phyloP scores from a whole-genome alignment of 2,329 filamentous ascomycete species.

The Myriangium duriaei region DNA sequence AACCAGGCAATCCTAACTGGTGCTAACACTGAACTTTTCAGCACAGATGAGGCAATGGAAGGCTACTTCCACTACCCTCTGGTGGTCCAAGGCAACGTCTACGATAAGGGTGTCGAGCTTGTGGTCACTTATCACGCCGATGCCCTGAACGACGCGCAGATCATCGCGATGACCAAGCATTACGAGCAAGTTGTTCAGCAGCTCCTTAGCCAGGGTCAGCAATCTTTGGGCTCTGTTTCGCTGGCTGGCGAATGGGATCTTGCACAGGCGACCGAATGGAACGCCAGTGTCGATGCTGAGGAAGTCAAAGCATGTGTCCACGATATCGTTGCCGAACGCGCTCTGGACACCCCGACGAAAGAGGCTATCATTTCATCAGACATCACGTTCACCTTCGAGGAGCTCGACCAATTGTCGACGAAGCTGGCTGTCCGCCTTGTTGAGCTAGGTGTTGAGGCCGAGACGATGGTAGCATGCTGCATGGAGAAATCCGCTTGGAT shows the following conservation, averaged over 20 bases:
- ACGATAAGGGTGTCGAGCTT: conserved; percentile 15
- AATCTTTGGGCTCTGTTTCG: background rate
- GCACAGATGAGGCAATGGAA: background rate
- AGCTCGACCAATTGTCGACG: conserved; percentile 3
- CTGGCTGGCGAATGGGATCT: background rate
- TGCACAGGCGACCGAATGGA: background rate
- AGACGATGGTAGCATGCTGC: conserved; percentile 11
- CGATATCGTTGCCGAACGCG: conserved; percentile 2
- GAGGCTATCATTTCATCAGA: conserved; percentile 6
- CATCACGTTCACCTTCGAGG: conserved; percentile 9
- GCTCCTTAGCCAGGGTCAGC: conserved; percentile 8
- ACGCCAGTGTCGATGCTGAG: background rate
- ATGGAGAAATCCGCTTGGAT: conserved; percentile 20
- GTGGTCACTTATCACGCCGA: conserved; percentile 22
- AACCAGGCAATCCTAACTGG: background rate
- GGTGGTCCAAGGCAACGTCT: conserved; percentile 22
- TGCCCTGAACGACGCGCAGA: conserved; percentile 21
- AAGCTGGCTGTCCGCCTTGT: conserved; percentile 5
- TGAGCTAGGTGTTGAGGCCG: conserved; percentile 3
- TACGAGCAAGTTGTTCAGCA: conserved; percentile 20
- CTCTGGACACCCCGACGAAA: background rate
- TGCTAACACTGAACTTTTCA: background rate
- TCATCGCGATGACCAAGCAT: conserved; percentile 19
- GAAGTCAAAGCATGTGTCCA: conserved; percentile 10
- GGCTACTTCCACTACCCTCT: conserved; percentile 25